These are phyloP conservation scores for Globisporangium cederbergense DNA, from an alignment of 352 stramenopile genomes.

Conservation along the genomic window DNA sequence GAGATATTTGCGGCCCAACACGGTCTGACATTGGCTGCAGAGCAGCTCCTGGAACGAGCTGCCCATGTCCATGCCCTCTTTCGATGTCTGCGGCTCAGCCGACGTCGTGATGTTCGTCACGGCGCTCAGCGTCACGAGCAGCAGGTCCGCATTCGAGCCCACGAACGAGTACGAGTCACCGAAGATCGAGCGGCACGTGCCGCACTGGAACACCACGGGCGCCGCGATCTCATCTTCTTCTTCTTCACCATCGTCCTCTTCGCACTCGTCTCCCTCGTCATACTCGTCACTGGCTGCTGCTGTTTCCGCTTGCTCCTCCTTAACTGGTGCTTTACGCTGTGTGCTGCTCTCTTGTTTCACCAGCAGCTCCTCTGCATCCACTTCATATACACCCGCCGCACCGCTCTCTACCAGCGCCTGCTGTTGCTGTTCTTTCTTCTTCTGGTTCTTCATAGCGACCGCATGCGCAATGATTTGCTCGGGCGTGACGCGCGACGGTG, in stretches of 20 bases:
- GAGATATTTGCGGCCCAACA: constrained; percentile 74
- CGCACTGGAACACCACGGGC: constrained; percentile 83
- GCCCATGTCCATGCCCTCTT: constrained; percentile 45
- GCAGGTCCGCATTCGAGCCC: constrained; percentile 64
- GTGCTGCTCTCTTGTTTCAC: constrained; percentile 7
- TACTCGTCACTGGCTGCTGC: constrained; percentile 22
- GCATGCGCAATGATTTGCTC: constrained; percentile 16
- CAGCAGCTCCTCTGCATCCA: constrained; percentile 17
- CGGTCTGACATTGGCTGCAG: constrained; percentile 77
- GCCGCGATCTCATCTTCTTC: constrained; percentile 49
- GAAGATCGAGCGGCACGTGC: constrained; percentile 78
- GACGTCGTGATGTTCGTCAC: constrained; percentile 59
- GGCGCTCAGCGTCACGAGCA: constrained; percentile 71
- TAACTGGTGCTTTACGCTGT: neutral
- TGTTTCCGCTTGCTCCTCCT: constrained; percentile 14
- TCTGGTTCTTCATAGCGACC: neutral
- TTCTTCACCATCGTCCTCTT: constrained; percentile 36
- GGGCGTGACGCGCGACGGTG: constrained; percentile 14
- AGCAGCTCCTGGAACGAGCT: constrained; percentile 76
- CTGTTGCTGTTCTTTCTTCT: constrained; percentile 4
- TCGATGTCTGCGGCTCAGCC: constrained; percentile 46
- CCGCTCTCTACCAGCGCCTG: neutral
- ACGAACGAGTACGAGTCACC: constrained; percentile 83
- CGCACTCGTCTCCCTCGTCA: constrained; percentile 29
- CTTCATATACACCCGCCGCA: neutral